These are phyloP conservation scores for Entamoeba invadens DNA, from an alignment of 208 protist genomes.

Conservation along the genomic window DNA sequence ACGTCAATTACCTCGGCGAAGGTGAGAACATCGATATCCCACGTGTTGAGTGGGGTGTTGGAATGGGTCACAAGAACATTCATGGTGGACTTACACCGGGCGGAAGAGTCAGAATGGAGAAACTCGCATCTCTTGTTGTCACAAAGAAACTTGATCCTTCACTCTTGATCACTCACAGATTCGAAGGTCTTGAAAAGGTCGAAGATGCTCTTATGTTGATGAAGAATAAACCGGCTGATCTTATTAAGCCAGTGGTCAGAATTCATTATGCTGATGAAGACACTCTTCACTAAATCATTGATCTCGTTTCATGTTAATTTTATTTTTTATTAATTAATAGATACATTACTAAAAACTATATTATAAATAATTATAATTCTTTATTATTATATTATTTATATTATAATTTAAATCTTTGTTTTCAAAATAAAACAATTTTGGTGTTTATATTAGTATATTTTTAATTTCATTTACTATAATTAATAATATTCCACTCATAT, in stretches of 20 bases:
- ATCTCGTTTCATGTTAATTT: too few species aligned
- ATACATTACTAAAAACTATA: too few species aligned
- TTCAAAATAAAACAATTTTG: too few species aligned
- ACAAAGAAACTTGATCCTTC: neutral
- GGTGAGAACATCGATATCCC: neutral
- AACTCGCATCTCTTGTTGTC: neutral
- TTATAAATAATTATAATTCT: too few species aligned
- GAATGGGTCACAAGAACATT: neutral
- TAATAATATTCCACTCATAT: too few species aligned
- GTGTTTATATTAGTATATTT: too few species aligned
- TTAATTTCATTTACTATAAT: too few species aligned
- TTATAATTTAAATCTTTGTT: too few species aligned
- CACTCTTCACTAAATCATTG: neutral
- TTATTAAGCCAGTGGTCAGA: neutral
- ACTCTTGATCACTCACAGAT: neutral
- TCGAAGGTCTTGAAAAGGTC: neutral
- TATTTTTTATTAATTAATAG: too few species aligned
- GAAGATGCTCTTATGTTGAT: neutral
- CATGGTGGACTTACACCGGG: neutral
- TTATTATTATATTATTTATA: too few species aligned
- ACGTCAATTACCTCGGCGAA: neutral
- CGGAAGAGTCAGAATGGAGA: neutral
- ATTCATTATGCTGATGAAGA: conserved; percentile 1
- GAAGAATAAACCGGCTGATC: neutral
- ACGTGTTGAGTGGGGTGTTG: neutral